These are phyloP conservation scores for Monascus ruber DNA, from an alignment of 2,329 filamentous ascomycete species.

Conservation along the genomic window DNA sequence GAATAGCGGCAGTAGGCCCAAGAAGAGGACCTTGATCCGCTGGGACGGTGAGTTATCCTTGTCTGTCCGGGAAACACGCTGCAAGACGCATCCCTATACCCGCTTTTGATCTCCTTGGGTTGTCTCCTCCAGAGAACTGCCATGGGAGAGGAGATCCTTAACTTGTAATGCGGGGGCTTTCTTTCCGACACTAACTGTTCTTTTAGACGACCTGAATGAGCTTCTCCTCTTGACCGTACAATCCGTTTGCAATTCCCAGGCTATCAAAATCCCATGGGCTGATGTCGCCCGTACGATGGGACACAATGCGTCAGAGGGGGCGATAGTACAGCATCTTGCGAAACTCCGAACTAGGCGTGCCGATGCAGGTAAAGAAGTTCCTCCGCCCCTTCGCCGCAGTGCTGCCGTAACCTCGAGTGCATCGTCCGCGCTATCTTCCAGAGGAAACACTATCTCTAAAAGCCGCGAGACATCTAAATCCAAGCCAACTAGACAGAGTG, in stretches of 20 bases:
- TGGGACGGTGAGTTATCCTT: conserved; percentile 29
- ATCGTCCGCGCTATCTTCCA: not conserved
- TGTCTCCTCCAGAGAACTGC: not conserved
- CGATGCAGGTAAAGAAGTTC: conserved; percentile 21
- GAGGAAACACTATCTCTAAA: not conserved
- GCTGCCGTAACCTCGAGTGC: conserved; percentile 9
- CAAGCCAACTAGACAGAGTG: too few relatives aligned
- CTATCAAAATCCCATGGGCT: conserved; percentile 33
- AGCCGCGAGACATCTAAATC: not conserved
- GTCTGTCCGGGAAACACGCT: not conserved
- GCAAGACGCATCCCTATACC: too few relatives aligned
- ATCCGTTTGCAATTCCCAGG: conserved; percentile 25
- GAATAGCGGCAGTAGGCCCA: conserved; percentile 13
- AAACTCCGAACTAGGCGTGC: conserved; percentile 31
- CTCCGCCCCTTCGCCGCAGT: conserved; percentile 29
- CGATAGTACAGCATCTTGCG: conserved; percentile 36
- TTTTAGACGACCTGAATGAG: conserved; percentile 32
- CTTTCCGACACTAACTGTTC: not conserved
- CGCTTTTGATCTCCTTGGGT: too few relatives aligned
- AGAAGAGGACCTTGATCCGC: conserved; percentile 28
- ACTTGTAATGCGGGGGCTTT: too few relatives aligned
- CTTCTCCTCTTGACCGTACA: conserved; percentile 32
- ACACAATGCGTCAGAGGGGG: conserved; percentile 29
- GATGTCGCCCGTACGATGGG: conserved; percentile 30
- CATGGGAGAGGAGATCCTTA: too few relatives aligned